Base-by-base conservation (phyloP, 2,329 filamentous ascomycete species). In the Fusarium temperatum region DNA sequence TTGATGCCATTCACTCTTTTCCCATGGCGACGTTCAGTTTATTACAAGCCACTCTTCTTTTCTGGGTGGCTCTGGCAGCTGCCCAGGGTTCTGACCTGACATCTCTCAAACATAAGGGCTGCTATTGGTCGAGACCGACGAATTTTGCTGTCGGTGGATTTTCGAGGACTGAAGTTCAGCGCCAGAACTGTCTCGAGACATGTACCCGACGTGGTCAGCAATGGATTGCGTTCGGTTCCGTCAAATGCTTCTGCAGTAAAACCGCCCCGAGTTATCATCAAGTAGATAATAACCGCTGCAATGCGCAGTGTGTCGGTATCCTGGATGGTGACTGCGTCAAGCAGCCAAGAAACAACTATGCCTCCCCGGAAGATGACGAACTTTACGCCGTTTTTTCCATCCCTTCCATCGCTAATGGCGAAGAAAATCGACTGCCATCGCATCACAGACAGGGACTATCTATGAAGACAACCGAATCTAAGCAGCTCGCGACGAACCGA, bases 21-120 rank as follows among this genome's bases (percentile, higher is more conserved):
- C 8, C n/a, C 22, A 61, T 73, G 69, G 50, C 58, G 45, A 70
- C 35, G 36, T 42, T 72, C 15, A 48, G 39, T 26, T 12, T 69
- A 45, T 39, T 48, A 10, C 24, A 20, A 9, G 36, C 32, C 58
- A 12, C 50, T 30, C 20, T 73, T 8, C 17, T 73, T 35, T 22
- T 73, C 8, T 73, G 70, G 64, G 48, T 17, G 50, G 22, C 58
- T 41, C 45, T 66, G 44, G 50, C 8, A 73, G 41, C 42, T 18
- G 70, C 70, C n/a, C 48, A 57, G 26, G 13, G 20, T 30, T 15
- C 12, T 17, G 20, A 28, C 5, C 30, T 56, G 8, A 26, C 8
- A 2, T 1, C 17, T 45, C 13, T 38, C 7, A 53, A 15, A 4
- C 45, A 35, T 3, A 45, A 47, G 3, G 67, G 67, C 24, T 70